Conservation (phyloP, 2,329 filamentous ascomycete species). For the Calonectria leucothoes region DNA sequence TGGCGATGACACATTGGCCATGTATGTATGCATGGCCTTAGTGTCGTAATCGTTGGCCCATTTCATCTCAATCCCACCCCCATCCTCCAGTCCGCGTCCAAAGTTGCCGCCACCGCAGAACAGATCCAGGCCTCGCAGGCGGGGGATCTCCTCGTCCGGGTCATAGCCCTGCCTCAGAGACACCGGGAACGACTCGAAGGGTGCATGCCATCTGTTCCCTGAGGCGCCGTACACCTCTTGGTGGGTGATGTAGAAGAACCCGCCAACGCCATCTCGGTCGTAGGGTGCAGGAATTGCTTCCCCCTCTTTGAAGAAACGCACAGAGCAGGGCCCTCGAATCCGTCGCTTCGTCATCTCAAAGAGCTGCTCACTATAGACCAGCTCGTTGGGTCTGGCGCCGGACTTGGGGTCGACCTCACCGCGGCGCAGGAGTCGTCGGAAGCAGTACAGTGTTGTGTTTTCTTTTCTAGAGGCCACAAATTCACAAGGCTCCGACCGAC, state of each 20-base stretch:
- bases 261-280: conserved; percentile 71
- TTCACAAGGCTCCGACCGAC: conserved; percentile 70
- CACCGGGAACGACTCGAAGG: conserved; percentile 49
- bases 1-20: conserved; percentile 68
- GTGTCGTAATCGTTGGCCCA: conserved; percentile 76
- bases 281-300: conserved; percentile 72
- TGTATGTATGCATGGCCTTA: conserved; percentile 77
- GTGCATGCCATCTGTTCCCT: conserved; percentile 39
- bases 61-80: conserved; percentile 71
- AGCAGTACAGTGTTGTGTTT: conserved; percentile 40
- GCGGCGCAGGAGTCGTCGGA: conserved; percentile 67
- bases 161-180: conserved; percentile 67
- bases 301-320: conserved; percentile 63
- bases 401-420: conserved; percentile 48
- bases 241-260: conserved; percentile 73
- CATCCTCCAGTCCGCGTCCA: conserved; percentile 80
- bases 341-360: conserved; percentile 49
- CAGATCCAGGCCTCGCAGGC: conserved; percentile 73
- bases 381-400: conserved; percentile 63
- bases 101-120: conserved; percentile 85
- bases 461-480: conserved; percentile 54
- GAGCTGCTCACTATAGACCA: conserved; percentile 65
- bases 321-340: conserved; percentile 68
- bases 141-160: conserved; percentile 48
- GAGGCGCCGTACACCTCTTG: conserved; percentile 24